A percentile compares a stretch with the other conserved stretches of the same genome.
phyloP scores from a whole-genome alignment of 805 yeast genomes.

The Starmerella stigmatis region DNA sequence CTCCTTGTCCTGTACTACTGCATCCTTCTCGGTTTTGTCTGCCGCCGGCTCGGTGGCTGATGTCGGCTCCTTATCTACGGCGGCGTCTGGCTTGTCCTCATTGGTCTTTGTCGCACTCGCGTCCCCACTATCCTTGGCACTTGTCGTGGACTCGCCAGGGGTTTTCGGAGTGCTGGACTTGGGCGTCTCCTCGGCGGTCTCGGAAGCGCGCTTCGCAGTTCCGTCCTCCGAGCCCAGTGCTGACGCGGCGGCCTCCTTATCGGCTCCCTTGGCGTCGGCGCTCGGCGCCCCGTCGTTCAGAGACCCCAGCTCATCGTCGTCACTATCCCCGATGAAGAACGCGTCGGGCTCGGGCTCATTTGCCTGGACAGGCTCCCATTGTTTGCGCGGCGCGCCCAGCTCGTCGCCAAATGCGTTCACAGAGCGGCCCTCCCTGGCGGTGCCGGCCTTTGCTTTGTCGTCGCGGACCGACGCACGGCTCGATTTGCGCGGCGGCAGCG shows the following conservation, averaged over 20 bases:
- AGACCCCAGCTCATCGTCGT: conserved; percentile 23
- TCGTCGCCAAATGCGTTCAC: conserved; percentile 27
- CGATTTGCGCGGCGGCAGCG: neutral
- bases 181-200: no score
- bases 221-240: no score
- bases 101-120: no score
- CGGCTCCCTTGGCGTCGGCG: neutral
- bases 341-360: conserved; percentile 26
- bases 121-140: no score
- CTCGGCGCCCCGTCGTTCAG: conserved; percentile 17
- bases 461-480: neutral
- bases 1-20: neutral
- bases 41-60: no score
- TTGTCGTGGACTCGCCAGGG: no score
- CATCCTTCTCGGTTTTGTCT: neutral
- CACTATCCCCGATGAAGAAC: conserved; percentile 28
- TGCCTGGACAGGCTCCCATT: conserved; percentile 1
- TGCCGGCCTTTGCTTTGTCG: neutral
- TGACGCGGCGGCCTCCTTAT: neutral
- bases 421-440: conserved; percentile 12
- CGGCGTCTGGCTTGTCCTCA: conserved; percentile 7
- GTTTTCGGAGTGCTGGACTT: no score
- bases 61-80: conserved; percentile 4
- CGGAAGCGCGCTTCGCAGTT: no score
- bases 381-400: conserved; percentile 1